phyloP scores from a whole-genome alignment of 352 stramenopile genomes.

The Globisporangium solare region DNA sequence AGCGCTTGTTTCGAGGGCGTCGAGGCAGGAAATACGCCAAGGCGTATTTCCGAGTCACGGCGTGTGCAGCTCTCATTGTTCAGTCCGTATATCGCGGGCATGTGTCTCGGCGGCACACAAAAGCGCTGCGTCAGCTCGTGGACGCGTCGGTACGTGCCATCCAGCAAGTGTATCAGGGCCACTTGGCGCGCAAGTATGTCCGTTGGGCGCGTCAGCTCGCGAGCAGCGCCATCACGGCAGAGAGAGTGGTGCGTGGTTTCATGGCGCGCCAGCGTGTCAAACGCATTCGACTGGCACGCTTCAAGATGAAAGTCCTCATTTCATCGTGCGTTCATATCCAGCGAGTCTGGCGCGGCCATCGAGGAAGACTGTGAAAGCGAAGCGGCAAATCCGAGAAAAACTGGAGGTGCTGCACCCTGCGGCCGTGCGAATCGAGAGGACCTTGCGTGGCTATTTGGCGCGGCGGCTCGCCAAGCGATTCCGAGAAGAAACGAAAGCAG shows the following conservation, averaged over 20 bases:
- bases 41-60: conserved; percentile 42
- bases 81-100: conserved; percentile 67
- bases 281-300: conserved; percentile 34
- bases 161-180: conserved; percentile 54
- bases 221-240: conserved; percentile 33
- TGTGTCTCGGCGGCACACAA: conserved; percentile 35
- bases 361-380: conserved; percentile 29
- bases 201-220: conserved; percentile 39
- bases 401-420: conserved; percentile 43
- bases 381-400: conserved; percentile 22
- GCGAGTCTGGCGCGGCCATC: conserved; percentile 46
- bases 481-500: conserved; percentile 24
- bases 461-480: conserved; percentile 28
- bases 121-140: conserved; percentile 24
- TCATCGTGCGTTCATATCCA: conserved; percentile 44
- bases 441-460: conserved; percentile 55
- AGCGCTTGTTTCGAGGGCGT: conserved; percentile 54
- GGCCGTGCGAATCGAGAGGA: conserved; percentile 39
- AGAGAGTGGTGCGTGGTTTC: conserved; percentile 56
- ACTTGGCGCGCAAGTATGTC: conserved; percentile 33
- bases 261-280: conserved; percentile 40
- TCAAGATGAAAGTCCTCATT: conserved; percentile 39
- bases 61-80: conserved; percentile 51
- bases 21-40: conserved; percentile 40
- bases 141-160: conserved; percentile 24